Conservation (phyloP, 2,329 filamentous ascomycete genomes). For the Fusarium denticulatum region DNA sequence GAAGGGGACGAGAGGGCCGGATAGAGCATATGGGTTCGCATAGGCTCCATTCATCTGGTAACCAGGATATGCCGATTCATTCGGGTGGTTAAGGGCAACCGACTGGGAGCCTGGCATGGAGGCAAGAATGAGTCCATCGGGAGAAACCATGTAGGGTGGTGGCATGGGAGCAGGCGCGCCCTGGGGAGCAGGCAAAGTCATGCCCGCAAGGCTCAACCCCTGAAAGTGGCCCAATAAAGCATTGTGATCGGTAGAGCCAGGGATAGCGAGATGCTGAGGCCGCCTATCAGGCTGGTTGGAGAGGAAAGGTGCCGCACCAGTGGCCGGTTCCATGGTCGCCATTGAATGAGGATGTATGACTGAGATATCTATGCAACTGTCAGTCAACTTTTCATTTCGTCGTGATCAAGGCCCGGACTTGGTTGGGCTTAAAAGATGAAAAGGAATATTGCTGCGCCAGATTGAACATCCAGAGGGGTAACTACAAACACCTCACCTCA, state of each 20-base stretch:
- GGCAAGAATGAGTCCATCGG: conserved; percentile 53
- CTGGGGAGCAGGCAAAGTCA: conserved; percentile 47
- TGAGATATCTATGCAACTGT: conserved; percentile 36
- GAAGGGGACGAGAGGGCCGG: conserved; percentile 58
- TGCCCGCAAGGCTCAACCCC: conserved; percentile 50
- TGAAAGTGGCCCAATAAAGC: conserved; percentile 50
- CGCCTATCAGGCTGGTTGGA: conserved; percentile 44
- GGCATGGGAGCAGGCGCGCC: conserved; percentile 48
- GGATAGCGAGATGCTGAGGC: conserved; percentile 45
- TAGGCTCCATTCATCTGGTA: conserved; percentile 49
- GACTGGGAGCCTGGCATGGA: conserved; percentile 49
- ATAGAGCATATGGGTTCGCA: conserved; percentile 50
- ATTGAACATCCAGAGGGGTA: background rate
- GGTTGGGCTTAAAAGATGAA: background rate
- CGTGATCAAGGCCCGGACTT: background rate
- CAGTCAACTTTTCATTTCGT: background rate
- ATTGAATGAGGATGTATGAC: conserved; percentile 49
- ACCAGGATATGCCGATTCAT: conserved; percentile 48
- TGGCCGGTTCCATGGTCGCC: conserved; percentile 50
- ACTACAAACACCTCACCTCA: conserved; percentile 41
- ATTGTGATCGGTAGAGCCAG: conserved; percentile 45
- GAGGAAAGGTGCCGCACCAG: conserved; percentile 47
- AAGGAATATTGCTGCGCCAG: background rate
- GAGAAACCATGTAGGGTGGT: conserved; percentile 50
- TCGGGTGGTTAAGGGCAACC: conserved; percentile 49